These are phyloP conservation scores for Nannochloropsis salina DNA, from an alignment of 108 stramenopile species.

Conservation along the genomic window DNA sequence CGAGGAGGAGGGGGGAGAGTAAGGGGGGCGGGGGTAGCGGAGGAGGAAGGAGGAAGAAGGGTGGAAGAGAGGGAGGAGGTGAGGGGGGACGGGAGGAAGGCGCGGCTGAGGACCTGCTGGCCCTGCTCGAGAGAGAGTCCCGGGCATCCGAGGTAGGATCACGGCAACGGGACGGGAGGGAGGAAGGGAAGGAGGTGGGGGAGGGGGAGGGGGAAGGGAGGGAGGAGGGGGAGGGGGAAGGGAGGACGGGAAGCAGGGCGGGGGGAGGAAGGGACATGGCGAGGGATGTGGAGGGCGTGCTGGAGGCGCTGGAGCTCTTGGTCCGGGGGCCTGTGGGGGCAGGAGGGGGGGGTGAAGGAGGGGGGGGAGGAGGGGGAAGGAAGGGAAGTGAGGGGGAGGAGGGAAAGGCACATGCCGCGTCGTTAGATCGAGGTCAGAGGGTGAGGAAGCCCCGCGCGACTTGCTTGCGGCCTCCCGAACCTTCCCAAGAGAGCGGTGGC, in stretches of 20 bases:
- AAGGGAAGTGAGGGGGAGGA: neutral
- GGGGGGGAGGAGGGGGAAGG: neutral
- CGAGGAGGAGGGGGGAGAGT: neutral
- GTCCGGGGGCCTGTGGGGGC: neutral
- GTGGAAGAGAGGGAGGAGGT: neutral
- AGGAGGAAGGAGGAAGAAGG: neutral
- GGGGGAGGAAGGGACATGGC: neutral
- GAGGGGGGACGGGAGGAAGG: neutral
- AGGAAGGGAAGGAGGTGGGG: neutral
- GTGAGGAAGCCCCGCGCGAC: too few species aligned
- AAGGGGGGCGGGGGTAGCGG: neutral
- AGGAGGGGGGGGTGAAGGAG: neutral
- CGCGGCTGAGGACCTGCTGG: neutral
- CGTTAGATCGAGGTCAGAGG: too few species aligned
- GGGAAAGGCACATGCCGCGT: neutral
- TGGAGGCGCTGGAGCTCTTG: neutral
- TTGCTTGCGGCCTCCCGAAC: too few species aligned
- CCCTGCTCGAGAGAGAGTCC: slow-evolving; percentile 1
- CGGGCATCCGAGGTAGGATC: too few species aligned
- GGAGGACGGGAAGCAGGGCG: slow-evolving; percentile 7
- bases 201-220: neutral
- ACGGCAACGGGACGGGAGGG: too few species aligned
- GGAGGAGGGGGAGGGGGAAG: neutral
- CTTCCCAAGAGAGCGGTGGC: too few species aligned
- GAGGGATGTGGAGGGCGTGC: neutral